phyloP scores from a whole-genome alignment of 2,329 filamentous ascomycete genomes.

The Sporothrix curviconia region DNA sequence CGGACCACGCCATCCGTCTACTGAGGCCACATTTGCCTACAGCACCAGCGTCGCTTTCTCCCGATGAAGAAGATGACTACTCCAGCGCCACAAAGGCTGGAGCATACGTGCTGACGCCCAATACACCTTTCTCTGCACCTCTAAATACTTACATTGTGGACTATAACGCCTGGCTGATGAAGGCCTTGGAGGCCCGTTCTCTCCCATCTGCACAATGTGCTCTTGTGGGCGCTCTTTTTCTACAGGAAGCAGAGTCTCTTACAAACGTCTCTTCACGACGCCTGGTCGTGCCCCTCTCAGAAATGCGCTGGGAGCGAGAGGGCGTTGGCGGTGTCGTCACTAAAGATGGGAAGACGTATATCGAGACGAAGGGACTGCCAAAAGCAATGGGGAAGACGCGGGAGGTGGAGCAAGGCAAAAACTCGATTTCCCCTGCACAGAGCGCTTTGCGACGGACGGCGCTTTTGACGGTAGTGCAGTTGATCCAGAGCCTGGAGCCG shows the following conservation, averaged over 20 bases:
- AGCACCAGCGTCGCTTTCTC: constrained; percentile 13
- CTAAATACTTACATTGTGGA: constrained; percentile 77
- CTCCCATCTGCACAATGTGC: constrained; percentile 73
- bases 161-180: constrained; percentile 75
- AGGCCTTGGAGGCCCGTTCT: constrained; percentile 64
- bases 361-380: constrained; percentile 37
- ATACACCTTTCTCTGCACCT: constrained; percentile 73
- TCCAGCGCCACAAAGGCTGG: constrained; percentile 61
- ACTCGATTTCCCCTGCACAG: constrained; percentile 60
- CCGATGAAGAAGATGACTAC: constrained; percentile 50
- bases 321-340: constrained; percentile 57
- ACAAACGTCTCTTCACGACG: constrained; percentile 65
- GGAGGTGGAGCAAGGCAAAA: constrained; percentile 29
- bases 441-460: constrained; percentile 69
- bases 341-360: constrained; percentile 54
- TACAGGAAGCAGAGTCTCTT: constrained; percentile 72
- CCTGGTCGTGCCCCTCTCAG: constrained; percentile 78
- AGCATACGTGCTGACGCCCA: constrained; percentile 75
- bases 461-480: constrained; percentile 71
- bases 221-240: constrained; percentile 64
- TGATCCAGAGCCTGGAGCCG: constrained; percentile 80
- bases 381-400: neutral
- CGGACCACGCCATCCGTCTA: constrained; percentile 76
- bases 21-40: constrained; percentile 67
- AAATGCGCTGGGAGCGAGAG: constrained; percentile 82